These are phyloP conservation scores for Talaromyces albobiverticillius DNA, from an alignment of 2,329 filamentous ascomycete genomes.

Conservation along the genomic window DNA sequence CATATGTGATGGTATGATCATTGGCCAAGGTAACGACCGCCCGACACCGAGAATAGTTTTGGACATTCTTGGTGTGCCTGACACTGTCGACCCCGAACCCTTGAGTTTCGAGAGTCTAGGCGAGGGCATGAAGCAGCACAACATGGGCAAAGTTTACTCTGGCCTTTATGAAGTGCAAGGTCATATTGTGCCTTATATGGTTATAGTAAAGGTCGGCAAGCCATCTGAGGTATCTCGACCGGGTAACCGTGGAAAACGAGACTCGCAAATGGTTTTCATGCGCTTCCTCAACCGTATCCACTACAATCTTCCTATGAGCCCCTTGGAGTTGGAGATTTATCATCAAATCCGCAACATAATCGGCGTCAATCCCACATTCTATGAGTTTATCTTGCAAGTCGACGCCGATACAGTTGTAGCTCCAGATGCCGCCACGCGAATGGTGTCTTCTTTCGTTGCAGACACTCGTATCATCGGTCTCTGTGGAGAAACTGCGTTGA, in stretches of 20 bases:
- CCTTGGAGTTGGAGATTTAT: constrained; percentile 95
- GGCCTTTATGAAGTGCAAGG: constrained; percentile 96
- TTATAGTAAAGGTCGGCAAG: constrained; percentile 93
- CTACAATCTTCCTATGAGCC: constrained; percentile 95
- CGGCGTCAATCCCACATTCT: constrained; percentile 96
- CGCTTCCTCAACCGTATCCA: constrained; percentile 98
- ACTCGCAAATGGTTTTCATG: constrained; percentile 98
- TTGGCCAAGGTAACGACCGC: constrained; percentile 94
- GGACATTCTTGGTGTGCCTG: constrained; percentile 92
- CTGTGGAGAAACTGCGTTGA: constrained; percentile 90
- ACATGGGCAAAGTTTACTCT: constrained; percentile 99
- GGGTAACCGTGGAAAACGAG: constrained; percentile 98
- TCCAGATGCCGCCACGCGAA: constrained; percentile 82
- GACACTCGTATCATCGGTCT: constrained; percentile 92
- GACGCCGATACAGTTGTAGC: constrained; percentile 96
- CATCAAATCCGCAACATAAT: constrained; percentile 99
- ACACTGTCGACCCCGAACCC: constrained; percentile 90
- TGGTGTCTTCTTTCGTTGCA: constrained; percentile 85
- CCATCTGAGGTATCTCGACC: constrained; percentile 71
- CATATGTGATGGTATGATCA: constrained; percentile 98
- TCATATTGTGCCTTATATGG: constrained; percentile 95
- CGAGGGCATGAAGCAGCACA: constrained; percentile 95
- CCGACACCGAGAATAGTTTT: constrained; percentile 94
- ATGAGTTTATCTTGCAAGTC: constrained; percentile 94
- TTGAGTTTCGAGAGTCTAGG: constrained; percentile 95